Percentiles rank a stretch among this genome's conserved stretches.
Conservation (phyloP, 352 stramenopile genomes). For the Phytophthora idaei region DNA sequence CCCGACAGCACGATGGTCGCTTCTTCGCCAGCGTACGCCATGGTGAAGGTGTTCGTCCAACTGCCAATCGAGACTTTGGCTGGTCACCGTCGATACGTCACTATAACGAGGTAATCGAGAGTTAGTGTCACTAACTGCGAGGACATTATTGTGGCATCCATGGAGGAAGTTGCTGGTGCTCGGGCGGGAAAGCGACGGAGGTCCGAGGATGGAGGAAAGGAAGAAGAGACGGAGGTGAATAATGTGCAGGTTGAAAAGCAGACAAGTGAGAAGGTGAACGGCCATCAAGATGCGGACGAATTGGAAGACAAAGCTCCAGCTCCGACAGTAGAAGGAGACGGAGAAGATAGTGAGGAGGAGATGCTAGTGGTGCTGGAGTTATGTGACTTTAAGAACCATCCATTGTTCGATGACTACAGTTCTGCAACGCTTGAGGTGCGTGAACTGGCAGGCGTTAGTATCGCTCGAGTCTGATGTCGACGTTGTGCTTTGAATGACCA, state of each 20-base stretch:
- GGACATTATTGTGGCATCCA: neutral
- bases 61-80: constrained; percentile 28
- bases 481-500: constrained; percentile 20
- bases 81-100: constrained; percentile 27
- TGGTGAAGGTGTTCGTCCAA: constrained; percentile 7
- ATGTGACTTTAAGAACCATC: constrained; percentile 83
- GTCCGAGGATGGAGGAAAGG: neutral
- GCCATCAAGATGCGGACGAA: constrained; percentile 3
- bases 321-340: constrained; percentile 1
- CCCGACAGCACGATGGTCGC: constrained; percentile 57
- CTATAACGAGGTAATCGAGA: constrained; percentile 11
- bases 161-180: constrained; percentile 1
- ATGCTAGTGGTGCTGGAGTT: constrained; percentile 77
- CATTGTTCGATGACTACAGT: constrained; percentile 74
- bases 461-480: neutral
- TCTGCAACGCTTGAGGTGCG: constrained; percentile 65
- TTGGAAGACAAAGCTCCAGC: constrained; percentile 18
- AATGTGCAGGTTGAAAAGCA: neutral
- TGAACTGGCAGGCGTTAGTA: neutral
- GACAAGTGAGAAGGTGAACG: constrained; percentile 13
- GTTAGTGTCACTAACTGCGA: constrained; percentile 3
- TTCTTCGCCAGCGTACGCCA: constrained; percentile 20
- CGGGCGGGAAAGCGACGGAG: constrained; percentile 12
- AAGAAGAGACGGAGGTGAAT: constrained; percentile 12
- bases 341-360: constrained; percentile 58